Evolutionary conservation across 371 early-diverging fungal species (phyloP).

Genomic region (Mucor irregularis): DNA sequence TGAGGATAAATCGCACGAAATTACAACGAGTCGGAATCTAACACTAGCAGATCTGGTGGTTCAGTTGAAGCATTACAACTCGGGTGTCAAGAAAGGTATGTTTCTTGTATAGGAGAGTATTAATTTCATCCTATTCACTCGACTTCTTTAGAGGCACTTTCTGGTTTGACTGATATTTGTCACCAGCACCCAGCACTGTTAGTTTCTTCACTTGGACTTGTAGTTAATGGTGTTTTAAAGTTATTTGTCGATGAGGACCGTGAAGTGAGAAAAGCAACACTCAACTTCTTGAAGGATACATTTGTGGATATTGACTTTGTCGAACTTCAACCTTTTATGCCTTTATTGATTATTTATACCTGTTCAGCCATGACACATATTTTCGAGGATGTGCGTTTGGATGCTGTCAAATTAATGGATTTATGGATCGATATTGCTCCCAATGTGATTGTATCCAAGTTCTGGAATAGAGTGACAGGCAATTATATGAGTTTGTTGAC

Average conservation of each 20-base stretch:
- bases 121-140: background rate
- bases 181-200: constrained; percentile 56
- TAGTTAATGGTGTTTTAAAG: constrained; percentile 63
- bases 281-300: constrained; percentile 32
- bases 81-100: constrained; percentile 71
- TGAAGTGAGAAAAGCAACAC: constrained; percentile 49
- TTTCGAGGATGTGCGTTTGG: constrained; percentile 79
- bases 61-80: constrained; percentile 79
- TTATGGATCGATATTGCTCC: constrained; percentile 72
- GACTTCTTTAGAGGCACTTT: constrained; percentile 59
- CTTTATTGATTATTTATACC: constrained; percentile 76
- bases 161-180: constrained; percentile 70
- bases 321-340: constrained; percentile 78
- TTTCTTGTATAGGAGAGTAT: background rate
- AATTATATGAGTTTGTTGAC: constrained; percentile 46
- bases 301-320: constrained; percentile 38
- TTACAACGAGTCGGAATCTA: constrained; percentile 73
- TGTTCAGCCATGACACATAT: constrained; percentile 93
- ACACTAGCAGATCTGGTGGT: constrained; percentile 72
- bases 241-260: constrained; percentile 67
- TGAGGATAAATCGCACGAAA: constrained; percentile 69
- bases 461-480: constrained; percentile 58
- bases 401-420: constrained; percentile 78
- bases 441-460: constrained; percentile 55
- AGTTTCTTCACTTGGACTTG: constrained; percentile 60